A percentile compares a stretch with the other conserved stretches of the same genome.
Evolutionary conservation across 2,329 filamentous ascomycete genomes (phyloP).

Genomic region (Scytalidium lignicola): DNA sequence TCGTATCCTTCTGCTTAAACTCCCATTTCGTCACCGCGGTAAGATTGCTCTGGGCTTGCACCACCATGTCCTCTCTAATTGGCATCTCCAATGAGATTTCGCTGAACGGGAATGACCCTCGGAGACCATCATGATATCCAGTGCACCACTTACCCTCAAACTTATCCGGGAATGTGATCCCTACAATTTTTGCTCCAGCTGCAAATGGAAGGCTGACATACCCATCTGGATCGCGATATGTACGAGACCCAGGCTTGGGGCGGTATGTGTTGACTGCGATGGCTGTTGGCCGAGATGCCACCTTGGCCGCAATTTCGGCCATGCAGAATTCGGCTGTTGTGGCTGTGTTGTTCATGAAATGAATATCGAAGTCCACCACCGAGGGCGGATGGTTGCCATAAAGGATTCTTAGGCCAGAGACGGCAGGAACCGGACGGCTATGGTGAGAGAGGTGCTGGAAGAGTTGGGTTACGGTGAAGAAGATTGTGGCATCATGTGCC

Average conservation of each 20-base stretch:
- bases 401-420: slow-evolving; percentile 20
- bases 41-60: slow-evolving; percentile 20
- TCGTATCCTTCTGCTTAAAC: slow-evolving; percentile 25
- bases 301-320: slow-evolving; percentile 18
- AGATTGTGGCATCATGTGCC: slow-evolving; percentile 28
- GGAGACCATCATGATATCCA: slow-evolving; percentile 26
- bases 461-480: slow-evolving; percentile 23
- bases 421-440: slow-evolving; percentile 21
- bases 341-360: slow-evolving; percentile 19
- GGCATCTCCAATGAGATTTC: slow-evolving; percentile 19
- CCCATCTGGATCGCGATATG: slow-evolving; percentile 21
- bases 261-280: slow-evolving; percentile 18
- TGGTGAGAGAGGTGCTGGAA: slow-evolving; percentile 26
- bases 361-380: slow-evolving; percentile 25
- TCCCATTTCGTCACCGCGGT: slow-evolving; percentile 25
- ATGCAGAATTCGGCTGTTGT: slow-evolving; percentile 14
- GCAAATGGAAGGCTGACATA: slow-evolving; percentile 22
- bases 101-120: slow-evolving; percentile 22
- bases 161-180: slow-evolving; percentile 23
- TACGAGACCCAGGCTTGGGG: slow-evolving; percentile 16
- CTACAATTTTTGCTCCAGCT: slow-evolving; percentile 23
- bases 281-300: slow-evolving; percentile 18
- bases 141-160: slow-evolving; percentile 24
- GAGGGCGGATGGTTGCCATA: slow-evolving; percentile 18
- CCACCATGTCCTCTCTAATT: slow-evolving; percentile 18